Evolutionary conservation across 164 flowering plant genomes (phyloP).

Genomic region (Dillenia turbinata): DNA sequence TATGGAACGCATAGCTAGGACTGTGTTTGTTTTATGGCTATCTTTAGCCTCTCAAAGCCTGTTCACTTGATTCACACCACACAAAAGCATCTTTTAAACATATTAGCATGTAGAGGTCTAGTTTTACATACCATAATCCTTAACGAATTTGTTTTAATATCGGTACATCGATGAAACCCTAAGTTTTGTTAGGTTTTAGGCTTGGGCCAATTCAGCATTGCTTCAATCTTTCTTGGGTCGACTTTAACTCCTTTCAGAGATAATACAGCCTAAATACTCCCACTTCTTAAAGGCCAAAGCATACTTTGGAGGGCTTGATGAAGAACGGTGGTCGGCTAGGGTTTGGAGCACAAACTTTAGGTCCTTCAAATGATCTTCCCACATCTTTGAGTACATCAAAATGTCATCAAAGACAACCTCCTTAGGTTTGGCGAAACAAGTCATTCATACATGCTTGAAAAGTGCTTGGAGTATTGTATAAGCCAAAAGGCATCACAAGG

Average conservation of each 20-base stretch:
- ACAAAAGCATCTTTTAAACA: neutral
- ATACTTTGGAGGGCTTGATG: neutral
- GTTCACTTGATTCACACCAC: neutral
- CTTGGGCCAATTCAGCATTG: neutral
- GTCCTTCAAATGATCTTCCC: neutral
- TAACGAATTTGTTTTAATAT: neutral
- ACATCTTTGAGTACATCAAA: neutral
- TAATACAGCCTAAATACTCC: slow-evolving; percentile 1
- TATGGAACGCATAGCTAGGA: neutral
- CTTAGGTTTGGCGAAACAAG: no score
- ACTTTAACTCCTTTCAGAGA: neutral
- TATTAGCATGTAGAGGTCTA: neutral
- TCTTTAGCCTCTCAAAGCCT: neutral
- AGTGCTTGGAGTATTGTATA: no score
- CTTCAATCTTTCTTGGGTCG: neutral
- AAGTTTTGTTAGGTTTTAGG: neutral
- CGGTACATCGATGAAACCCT: slow-evolving; percentile 1
- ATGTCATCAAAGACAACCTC: no score
- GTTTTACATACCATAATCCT: neutral
- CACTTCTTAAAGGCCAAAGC: neutral
- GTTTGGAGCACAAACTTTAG: no score
- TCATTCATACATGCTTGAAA: no score
- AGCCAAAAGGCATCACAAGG: no score
- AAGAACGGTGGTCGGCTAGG: neutral
- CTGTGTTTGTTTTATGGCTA: neutral